These are phyloP conservation scores for Fraxinus americana DNA, from an alignment of 257 asterid genomes.

Conservation along the genomic window DNA sequence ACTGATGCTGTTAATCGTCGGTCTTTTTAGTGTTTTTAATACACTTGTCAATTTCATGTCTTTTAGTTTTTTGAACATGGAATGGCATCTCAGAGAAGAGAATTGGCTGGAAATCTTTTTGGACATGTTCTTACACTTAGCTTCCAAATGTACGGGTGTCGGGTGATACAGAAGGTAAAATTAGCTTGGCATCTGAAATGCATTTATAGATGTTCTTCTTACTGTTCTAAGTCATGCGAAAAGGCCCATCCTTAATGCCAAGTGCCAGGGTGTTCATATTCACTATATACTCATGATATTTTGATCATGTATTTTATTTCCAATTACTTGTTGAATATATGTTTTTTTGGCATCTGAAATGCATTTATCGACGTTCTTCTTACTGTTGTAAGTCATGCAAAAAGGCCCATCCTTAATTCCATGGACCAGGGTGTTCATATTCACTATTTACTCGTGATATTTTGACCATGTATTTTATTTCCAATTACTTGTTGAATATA, in stretches of 20 bases:
- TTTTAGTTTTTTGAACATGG: constrained; percentile 85
- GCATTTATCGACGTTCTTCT: not conserved
- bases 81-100: constrained; percentile 60
- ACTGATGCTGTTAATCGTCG: not conserved
- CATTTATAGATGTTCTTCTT: not conserved
- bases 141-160: constrained; percentile 92
- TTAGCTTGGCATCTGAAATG: not conserved
- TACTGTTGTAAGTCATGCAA: not conserved
- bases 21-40: not conserved
- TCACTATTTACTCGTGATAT: not conserved
- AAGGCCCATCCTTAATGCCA: not conserved
- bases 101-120: constrained; percentile 64
- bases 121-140: constrained; percentile 78
- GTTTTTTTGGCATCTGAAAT: not conserved
- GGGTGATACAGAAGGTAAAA: constrained; percentile 85
- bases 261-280: not conserved
- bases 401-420: not conserved
- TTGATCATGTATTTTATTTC: not conserved
- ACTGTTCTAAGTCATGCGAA: not conserved
- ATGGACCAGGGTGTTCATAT: not conserved
- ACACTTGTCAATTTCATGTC: not conserved
- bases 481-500: not conserved
- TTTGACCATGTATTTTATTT: not conserved
- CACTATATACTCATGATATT: not conserved
- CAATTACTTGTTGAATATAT: not conserved